Evolutionary conservation across 2,329 filamentous ascomycete genomes (phyloP).

Genomic region (Colletotrichum tropicale): DNA sequence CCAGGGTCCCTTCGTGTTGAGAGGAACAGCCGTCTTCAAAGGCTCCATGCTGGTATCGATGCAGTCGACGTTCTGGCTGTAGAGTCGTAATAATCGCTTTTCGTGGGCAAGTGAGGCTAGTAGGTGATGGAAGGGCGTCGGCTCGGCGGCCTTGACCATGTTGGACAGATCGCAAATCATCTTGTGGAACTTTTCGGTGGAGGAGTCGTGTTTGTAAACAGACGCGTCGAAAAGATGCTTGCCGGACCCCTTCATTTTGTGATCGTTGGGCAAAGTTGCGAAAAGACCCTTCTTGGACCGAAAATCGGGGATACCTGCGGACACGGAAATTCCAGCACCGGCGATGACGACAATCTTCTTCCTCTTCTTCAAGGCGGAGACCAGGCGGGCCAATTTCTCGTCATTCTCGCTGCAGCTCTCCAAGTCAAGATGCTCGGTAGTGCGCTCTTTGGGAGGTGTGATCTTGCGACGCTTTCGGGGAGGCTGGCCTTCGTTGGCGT

Average conservation of each 20-base stretch:
- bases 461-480: conserved; percentile 80
- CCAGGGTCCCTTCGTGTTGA: conserved; percentile 87
- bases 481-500: conserved; percentile 69
- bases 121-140: conserved; percentile 92
- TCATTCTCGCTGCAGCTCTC: conserved; percentile 47
- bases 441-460: conserved; percentile 66
- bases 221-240: conserved; percentile 97
- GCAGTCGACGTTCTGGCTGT: conserved; percentile 96
- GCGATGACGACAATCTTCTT: conserved; percentile 97
- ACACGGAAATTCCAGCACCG: conserved; percentile 95
- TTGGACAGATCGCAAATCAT: conserved; percentile 92
- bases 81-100: conserved; percentile 85
- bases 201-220: conserved; percentile 90
- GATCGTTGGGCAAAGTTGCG: conserved; percentile 80
- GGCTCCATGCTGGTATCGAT: conserved; percentile 86
- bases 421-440: conserved; percentile 83
- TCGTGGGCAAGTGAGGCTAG: conserved; percentile 89
- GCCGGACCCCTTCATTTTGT: conserved; percentile 90
- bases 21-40: conserved; percentile 78
- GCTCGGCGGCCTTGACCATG: conserved; percentile 76
- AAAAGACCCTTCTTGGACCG: conserved; percentile 91
- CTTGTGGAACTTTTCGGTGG: conserved; percentile 89
- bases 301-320: conserved; percentile 96
- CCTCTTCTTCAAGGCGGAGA: conserved; percentile 80
- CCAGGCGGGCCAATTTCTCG: conserved; percentile 70